Conservation (phyloP, 805 yeast genomes). For the Lachancea quebecensis region DNA sequence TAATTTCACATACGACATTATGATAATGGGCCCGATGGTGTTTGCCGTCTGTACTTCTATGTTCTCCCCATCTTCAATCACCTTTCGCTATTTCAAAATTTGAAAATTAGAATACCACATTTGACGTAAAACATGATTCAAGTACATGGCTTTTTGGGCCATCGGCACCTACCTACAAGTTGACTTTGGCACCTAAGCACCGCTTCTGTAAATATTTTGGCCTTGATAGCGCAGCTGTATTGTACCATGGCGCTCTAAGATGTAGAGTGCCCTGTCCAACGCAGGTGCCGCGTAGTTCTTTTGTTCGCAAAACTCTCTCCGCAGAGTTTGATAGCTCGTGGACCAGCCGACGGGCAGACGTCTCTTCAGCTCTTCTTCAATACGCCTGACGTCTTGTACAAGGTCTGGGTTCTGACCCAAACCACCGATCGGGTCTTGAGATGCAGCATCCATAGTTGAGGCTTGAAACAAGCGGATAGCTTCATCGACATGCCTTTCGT, state of each 20-base stretch:
- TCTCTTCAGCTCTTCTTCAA: constrained; percentile 80
- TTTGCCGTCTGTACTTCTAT: no score
- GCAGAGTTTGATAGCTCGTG: constrained; percentile 75
- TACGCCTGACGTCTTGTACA: constrained; percentile 63
- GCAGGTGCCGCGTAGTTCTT: constrained; percentile 61
- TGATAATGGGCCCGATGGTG: background rate
- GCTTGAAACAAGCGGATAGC: constrained; percentile 92
- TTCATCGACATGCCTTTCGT: constrained; percentile 87
- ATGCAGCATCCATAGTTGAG: constrained; percentile 93
- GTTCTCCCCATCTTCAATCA: no score
- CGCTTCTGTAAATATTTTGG: constrained; percentile 68
- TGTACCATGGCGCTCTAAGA: constrained; percentile 80
- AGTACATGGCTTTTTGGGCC: background rate
- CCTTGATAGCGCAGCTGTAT: constrained; percentile 84
- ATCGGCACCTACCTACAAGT: background rate
- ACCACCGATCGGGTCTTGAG: constrained; percentile 43
- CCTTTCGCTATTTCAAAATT: background rate
- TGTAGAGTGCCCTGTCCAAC: constrained; percentile 72
- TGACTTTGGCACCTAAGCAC: constrained; percentile 34
- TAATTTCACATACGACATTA: constrained; percentile 4
- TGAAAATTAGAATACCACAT: background rate
- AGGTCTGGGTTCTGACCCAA: constrained; percentile 49
- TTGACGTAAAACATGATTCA: background rate
- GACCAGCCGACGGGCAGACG: constrained; percentile 96
- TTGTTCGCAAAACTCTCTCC: constrained; percentile 71